phyloP scores from a whole-genome alignment of 305 asterid species.

The Nicotiana rustica region DNA sequence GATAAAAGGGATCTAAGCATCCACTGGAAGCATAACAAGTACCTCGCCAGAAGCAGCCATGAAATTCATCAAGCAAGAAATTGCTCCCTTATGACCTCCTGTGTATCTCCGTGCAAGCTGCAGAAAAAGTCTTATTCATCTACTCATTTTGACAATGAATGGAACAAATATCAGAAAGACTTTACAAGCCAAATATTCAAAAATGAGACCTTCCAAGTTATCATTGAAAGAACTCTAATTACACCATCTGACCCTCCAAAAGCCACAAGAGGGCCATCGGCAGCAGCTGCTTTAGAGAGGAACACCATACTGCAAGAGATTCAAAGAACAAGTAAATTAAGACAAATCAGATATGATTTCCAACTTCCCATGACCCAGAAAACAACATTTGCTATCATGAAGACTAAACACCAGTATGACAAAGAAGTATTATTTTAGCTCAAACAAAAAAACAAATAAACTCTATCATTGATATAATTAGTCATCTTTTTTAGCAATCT shows the following conservation, averaged over 20 bases:
- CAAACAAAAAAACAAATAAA: not conserved
- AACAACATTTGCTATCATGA: constrained; percentile 1
- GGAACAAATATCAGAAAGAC: constrained; percentile 29
- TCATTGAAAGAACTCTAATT: constrained; percentile 98
- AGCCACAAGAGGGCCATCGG: constrained; percentile 99
- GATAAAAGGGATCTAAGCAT: constrained; percentile 15
- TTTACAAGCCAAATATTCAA: constrained; percentile 30
- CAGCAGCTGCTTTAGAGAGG: constrained; percentile 74
- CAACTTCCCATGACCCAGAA: constrained; percentile 16
- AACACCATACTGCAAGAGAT: constrained; percentile 86
- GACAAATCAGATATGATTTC: constrained; percentile 15
- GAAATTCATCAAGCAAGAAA: constrained; percentile 98
- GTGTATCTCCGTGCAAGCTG: constrained; percentile 99
- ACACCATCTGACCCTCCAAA: constrained; percentile 99
- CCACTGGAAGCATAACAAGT: constrained; percentile 36
- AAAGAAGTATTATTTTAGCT: constrained; percentile 14
- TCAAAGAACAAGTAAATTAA: constrained; percentile 40
- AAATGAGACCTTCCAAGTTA: constrained; percentile 90
- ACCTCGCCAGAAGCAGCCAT: constrained; percentile 99
- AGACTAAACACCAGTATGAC: constrained; percentile 28
- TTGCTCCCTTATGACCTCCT: constrained; percentile 98
- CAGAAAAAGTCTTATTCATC: constrained; percentile 34
- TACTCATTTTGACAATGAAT: constrained; percentile 18
- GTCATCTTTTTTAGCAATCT: not conserved
- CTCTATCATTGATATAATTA: not conserved